Base-by-base conservation (phyloP, 2,329 filamentous ascomycete genomes). In the Diplocarpon rosae region DNA sequence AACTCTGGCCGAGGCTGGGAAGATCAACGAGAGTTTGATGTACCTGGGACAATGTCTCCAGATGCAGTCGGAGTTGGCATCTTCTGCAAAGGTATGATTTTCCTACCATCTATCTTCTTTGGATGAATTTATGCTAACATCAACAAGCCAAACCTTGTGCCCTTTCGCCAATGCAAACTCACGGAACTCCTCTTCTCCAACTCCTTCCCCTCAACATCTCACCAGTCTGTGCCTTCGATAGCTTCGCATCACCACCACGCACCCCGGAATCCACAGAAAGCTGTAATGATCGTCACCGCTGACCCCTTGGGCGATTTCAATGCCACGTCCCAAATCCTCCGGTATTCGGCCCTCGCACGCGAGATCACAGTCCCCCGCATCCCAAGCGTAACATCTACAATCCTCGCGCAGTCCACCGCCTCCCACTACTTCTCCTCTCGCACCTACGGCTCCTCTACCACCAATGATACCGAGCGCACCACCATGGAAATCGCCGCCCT, bases 1-100 rank as follows among this genome's bases (percentile, higher is more conserved):
- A 3, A 95, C 90, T 0, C 74, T 98, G 12, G 90, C 85, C 0
- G 92, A 98, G 67, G 92, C 90, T 30, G 92, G 92, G 42, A 96
- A 96, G 67, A 98, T 98, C 62, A 98, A 98, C 59, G 89, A 95
- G 64, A 94, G 86, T 59, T 69, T 98, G 60, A 98, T 98, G 92
- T 96, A 95, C 62, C 74, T 98, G 1, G 92, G 92, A 0, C 92
- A 96, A 60, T 98, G 92, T 61, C 74, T 98, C 56, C 90, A 96
- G 62, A 90, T 95, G 73, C 90, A 95, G 62, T 89, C 83, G 48
- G 86, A 90, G 56, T 73, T 80, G 28, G 80, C 81, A 35, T 80
- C 72, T 51, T 80, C 79, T 11, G 78, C 74, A 60, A 90, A 86
- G 75, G 84, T 85, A 70, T 37, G 62, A 57, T 36, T 32, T 12